Evolutionary conservation across 805 yeast species (phyloP).

Genomic region (Yamadazyma nakazawae): DNA sequence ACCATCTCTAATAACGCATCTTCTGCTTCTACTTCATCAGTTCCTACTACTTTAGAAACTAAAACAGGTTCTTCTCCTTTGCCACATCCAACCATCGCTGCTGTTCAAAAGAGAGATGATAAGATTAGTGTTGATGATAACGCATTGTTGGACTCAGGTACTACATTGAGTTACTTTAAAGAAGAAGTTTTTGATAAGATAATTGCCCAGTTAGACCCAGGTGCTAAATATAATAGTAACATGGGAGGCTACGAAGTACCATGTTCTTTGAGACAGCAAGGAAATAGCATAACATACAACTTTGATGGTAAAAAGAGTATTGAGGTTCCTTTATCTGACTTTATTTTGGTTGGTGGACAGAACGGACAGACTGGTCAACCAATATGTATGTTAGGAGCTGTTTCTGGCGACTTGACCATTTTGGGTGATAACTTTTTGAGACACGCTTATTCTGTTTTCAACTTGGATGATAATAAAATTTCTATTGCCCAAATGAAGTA

Average conservation of each 20-base stretch:
- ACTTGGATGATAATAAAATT: conserved; percentile 53
- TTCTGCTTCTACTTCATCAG: conserved; percentile 6
- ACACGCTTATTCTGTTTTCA: conserved; percentile 61
- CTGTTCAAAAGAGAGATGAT: conserved; percentile 8
- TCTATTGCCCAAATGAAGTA: conserved; percentile 45
- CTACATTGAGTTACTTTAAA: conserved; percentile 19
- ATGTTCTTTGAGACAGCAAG: conserved; percentile 13
- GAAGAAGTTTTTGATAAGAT: conserved; percentile 9
- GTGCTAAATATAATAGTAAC: conserved; percentile 8
- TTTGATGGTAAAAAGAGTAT: conserved; percentile 12
- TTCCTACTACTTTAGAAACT: conserved; percentile 9
- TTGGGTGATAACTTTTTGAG: conserved; percentile 68
- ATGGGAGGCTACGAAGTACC: conserved; percentile 14
- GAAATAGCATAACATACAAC: conserved; percentile 10
- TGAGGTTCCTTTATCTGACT: conserved; percentile 16
- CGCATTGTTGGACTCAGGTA: conserved; percentile 20
- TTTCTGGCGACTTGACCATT: conserved; percentile 9
- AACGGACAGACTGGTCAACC: conserved; percentile 10
- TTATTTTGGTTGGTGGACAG: conserved; percentile 15
- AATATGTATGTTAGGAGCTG: conserved; percentile 14
- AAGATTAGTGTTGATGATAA: conserved; percentile 2
- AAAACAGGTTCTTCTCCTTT: not conserved
- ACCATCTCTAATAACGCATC: conserved; percentile 6
- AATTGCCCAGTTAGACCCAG: conserved; percentile 10
- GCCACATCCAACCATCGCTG: conserved; percentile 11